A percentile compares a stretch with the other conserved stretches of the same genome.
These are phyloP conservation scores for Kodamaea alishanica DNA, from an alignment of 1,139 yeast species.

Conservation along the genomic window DNA sequence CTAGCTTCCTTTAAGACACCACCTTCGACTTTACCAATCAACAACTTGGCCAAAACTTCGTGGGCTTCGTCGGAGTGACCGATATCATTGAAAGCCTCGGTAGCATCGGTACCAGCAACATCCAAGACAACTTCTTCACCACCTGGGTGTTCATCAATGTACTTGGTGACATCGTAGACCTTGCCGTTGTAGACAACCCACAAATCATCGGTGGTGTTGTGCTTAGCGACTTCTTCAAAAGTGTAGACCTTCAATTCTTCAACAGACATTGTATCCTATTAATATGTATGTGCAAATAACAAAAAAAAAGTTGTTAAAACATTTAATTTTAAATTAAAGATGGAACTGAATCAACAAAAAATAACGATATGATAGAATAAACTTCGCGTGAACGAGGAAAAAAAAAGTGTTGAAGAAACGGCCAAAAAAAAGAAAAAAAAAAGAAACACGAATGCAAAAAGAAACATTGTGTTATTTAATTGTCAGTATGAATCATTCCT, in stretches of 20 bases:
- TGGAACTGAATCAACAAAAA: too few species aligned
- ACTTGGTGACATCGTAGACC: slow-evolving; percentile 80
- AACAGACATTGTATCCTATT: slow-evolving; percentile 8
- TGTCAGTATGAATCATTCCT: too few species aligned
- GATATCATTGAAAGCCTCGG: slow-evolving; percentile 91
- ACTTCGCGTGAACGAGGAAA: too few species aligned
- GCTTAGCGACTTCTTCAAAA: slow-evolving; percentile 69
- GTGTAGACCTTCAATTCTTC: slow-evolving; percentile 30
- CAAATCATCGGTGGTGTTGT: slow-evolving; percentile 72
- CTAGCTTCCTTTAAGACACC: slow-evolving; percentile 34
- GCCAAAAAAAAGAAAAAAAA: too few species aligned
- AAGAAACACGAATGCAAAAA: too few species aligned
- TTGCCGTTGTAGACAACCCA: slow-evolving; percentile 91
- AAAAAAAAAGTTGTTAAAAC: too few species aligned
- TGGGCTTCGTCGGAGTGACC: slow-evolving; percentile 98
- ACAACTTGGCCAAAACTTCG: slow-evolving; percentile 63
- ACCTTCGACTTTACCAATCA: slow-evolving; percentile 60
- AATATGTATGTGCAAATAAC: slow-evolving; percentile 1
- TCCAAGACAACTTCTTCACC: slow-evolving; percentile 96
- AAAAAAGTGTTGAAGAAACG: too few species aligned
- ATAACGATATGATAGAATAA: too few species aligned
- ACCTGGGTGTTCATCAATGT: slow-evolving; percentile 97
- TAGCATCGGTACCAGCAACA: slow-evolving; percentile 89
- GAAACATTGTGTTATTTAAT: too few species aligned
- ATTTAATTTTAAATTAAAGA: too few species aligned